Evolutionary conservation across 768 basidiomycete species (phyloP), one percentile per base, ranked within the genome.

Genomic region (Leccinum pellstonianum): DNA sequence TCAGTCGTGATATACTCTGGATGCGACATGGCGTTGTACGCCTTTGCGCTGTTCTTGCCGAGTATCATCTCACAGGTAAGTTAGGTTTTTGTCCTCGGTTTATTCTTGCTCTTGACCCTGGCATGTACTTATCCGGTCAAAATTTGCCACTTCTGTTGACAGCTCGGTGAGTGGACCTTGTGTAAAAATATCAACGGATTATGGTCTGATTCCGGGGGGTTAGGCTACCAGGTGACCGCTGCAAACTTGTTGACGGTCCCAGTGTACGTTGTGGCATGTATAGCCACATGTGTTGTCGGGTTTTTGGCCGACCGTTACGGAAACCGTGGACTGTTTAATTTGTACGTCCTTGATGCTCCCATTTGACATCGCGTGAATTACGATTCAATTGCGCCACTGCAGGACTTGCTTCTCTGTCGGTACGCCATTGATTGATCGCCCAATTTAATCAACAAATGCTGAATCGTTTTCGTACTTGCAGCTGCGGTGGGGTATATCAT

Each of bases 231-330:
- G n/a, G 86, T 87, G 4, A 90, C 88, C 0, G 79, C 80, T 0
- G 90, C 91, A 8, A 91, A 92, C 70, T 77, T 92, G 46, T 72
- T 92, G 56, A 89, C 87, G 4, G 88, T 91, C 4, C 91, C 90
- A 0, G 87, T 91, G 37, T 93, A 91, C 66, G 79, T 78, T 8
- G 78, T 84, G 48, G 91, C 90, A 11, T 86, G 87, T 63, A 75
- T 86, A 23, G 70, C 84, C 41, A 91, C 90, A 3, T 88, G 85
- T 66, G 52, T 71, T 0, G 83, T 90, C 35, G 88, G 87, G 5
- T 87, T 79, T 70, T 52, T 77, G 9, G 87, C 87, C 1, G 89
- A 91, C 68, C 77, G 81, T 53, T 77, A 79, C 60, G 83, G 85
- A 17, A 77, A 78, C 51, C 77, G 91, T 60, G 88, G 86, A 2